phyloP scores from a whole-genome alignment of 768 basidiomycete genomes.

The Kwoniella sp. region DNA sequence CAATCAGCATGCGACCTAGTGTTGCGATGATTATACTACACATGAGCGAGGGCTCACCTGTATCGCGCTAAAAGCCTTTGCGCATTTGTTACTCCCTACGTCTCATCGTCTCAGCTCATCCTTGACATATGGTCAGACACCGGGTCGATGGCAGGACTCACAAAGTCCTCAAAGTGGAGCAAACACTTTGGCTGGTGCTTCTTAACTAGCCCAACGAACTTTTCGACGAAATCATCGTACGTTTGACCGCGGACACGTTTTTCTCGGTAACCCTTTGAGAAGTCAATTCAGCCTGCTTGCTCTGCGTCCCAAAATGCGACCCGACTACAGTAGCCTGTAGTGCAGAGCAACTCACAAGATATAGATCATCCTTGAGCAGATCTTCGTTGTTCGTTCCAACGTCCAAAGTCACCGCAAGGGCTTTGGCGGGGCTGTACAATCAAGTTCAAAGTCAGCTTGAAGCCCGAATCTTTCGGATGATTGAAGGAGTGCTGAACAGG shows the following conservation, averaged over 20 bases:
- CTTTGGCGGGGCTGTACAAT: slow-evolving; percentile 40
- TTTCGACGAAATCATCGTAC: slow-evolving; percentile 78
- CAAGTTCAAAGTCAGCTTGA: not conserved
- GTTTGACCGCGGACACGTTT: slow-evolving; percentile 69
- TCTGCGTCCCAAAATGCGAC: not conserved
- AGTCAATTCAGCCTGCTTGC: not conserved
- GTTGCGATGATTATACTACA: too few relatives aligned
- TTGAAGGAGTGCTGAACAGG: slow-evolving; percentile 5
- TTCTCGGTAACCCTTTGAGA: slow-evolving; percentile 71
- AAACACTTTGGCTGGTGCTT: slow-evolving; percentile 70
- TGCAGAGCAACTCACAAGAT: slow-evolving; percentile 27
- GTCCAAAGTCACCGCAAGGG: slow-evolving; percentile 56
- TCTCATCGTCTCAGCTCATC: too few relatives aligned
- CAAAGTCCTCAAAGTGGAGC: slow-evolving; percentile 82
- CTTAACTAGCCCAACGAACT: slow-evolving; percentile 75
- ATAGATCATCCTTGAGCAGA: slow-evolving; percentile 39
- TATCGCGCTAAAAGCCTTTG: slow-evolving; percentile 64
- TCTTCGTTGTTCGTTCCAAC: slow-evolving; percentile 57
- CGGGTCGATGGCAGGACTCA: slow-evolving; percentile 16
- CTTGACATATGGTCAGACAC: too few relatives aligned
- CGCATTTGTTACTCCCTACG: slow-evolving; percentile 67
- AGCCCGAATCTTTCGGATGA: not conserved
- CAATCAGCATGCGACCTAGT: slow-evolving; percentile 3
- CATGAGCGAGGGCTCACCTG: slow-evolving; percentile 25
- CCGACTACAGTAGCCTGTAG: not conserved